Conservation (phyloP, 2,329 filamentous ascomycete species). For the Leptographium galeiforme region DNA sequence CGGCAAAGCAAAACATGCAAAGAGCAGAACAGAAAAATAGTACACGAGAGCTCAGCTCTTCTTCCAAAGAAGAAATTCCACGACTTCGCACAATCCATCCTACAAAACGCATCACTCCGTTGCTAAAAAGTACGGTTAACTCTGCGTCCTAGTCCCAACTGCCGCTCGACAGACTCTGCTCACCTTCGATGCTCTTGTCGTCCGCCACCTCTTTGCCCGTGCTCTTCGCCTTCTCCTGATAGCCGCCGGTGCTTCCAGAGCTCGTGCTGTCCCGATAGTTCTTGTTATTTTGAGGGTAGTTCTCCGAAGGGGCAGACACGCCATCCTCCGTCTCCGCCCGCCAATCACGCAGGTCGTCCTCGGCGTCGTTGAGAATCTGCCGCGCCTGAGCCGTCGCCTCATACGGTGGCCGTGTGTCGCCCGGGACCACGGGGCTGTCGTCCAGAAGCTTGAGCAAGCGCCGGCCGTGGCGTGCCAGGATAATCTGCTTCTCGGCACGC, state of each 20-base stretch:
- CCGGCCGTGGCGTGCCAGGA: constrained; percentile 81
- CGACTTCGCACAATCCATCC: too few species aligned
- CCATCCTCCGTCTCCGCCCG: constrained; percentile 23
- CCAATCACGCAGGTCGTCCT: constrained; percentile 77
- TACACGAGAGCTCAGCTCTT: too few species aligned
- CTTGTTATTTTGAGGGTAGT: background rate
- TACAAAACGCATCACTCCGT: too few species aligned
- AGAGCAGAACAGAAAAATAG: too few species aligned
- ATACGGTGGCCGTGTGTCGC: constrained; percentile 62
- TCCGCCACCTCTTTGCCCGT: background rate
- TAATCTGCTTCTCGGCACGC: constrained; percentile 90
- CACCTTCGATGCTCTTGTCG: background rate
- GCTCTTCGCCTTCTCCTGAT: too few species aligned
- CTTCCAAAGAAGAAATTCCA: too few species aligned
- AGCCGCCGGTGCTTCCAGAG: background rate
- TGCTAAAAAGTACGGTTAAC: too few species aligned
- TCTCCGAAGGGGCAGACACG: background rate
- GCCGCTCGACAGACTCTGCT: background rate
- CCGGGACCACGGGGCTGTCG: constrained; percentile 78
- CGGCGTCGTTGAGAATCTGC: constrained; percentile 82
- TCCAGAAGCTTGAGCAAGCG: constrained; percentile 76
- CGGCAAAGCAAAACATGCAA: too few species aligned
- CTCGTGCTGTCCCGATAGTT: background rate
- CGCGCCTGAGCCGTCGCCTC: constrained; percentile 53
- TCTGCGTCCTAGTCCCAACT: too few species aligned